Evolutionary conservation across 768 basidiomycete species (phyloP).

Genomic region (Boletellus ananiceps): DNA sequence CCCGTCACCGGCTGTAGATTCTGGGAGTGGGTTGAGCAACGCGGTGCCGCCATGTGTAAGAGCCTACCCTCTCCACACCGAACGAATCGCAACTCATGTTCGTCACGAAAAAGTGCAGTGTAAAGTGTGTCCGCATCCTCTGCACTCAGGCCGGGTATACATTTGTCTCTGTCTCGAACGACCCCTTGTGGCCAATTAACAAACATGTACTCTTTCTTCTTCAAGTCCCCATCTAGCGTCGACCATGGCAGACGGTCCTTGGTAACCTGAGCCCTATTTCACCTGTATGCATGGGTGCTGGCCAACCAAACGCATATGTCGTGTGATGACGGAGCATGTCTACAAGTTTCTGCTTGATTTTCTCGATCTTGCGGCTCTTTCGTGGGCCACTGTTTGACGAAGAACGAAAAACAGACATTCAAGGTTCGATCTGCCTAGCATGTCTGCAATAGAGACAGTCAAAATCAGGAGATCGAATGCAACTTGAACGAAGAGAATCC

Average conservation of each 20-base stretch:
- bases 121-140: conserved; percentile 9
- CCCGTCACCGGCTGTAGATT: no score
- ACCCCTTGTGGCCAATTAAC: conserved; percentile 6
- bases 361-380: conserved; percentile 1
- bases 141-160: neutral
- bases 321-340: conserved; percentile 7
- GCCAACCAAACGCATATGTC: no score
- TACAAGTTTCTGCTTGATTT: conserved; percentile 2
- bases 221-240: conserved; percentile 5
- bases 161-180: conserved; percentile 3
- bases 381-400: neutral
- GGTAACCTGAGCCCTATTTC: conserved; percentile 6
- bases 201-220: conserved; percentile 3
- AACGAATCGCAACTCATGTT: conserved; percentile 1
- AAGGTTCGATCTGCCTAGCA: neutral
- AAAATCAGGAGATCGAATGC: no score
- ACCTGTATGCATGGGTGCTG: neutral
- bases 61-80: neutral
- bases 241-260: conserved; percentile 10
- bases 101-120: conserved; percentile 6
- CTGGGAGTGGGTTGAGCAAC: no score
- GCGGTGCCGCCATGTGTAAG: no score
- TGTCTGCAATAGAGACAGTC: neutral
- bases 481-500: neutral
- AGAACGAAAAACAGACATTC: neutral